phyloP scores from a whole-genome alignment of 2,329 filamentous ascomycete genomes.

The Colletotrichum filicis region DNA sequence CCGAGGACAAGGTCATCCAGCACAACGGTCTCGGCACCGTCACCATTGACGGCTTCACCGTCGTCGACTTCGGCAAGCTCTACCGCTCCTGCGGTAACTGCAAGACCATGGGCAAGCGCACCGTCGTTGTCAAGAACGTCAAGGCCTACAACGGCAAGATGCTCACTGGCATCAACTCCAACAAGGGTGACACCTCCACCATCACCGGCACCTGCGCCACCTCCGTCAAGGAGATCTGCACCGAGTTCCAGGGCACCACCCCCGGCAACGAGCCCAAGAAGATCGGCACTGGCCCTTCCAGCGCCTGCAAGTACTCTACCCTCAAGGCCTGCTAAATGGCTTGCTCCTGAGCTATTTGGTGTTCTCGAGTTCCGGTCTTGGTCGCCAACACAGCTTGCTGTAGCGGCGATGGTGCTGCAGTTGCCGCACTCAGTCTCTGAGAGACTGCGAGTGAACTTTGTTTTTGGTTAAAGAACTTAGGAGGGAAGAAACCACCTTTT shows the following conservation, averaged over 20 bases:
- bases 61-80: conserved; percentile 35
- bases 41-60: conserved; percentile 36
- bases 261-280: conserved; percentile 37
- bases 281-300: background rate
- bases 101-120: conserved; percentile 35
- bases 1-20: conserved; percentile 35
- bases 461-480: conserved; percentile 25
- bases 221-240: conserved; percentile 36
- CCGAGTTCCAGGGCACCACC: conserved; percentile 35
- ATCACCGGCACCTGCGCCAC: conserved; percentile 35
- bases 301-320: conserved; percentile 30
- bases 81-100: conserved; percentile 37
- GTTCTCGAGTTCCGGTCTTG: background rate
- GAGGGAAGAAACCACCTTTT: conserved; percentile 10
- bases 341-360: background rate
- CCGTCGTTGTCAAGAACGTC: conserved; percentile 36
- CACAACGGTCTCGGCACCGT: conserved; percentile 36
- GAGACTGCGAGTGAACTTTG: conserved; percentile 17
- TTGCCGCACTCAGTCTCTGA: conserved; percentile 11
- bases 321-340: conserved; percentile 34
- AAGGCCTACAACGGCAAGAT: conserved; percentile 37
- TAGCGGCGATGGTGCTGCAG: background rate
- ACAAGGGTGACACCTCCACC: conserved; percentile 35
- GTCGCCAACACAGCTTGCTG: background rate
- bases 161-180: conserved; percentile 37